Percentiles rank a stretch among this genome's conserved stretches.
phyloP scores from a whole-genome alignment of 345 rosid species.

The Populus nigra region DNA sequence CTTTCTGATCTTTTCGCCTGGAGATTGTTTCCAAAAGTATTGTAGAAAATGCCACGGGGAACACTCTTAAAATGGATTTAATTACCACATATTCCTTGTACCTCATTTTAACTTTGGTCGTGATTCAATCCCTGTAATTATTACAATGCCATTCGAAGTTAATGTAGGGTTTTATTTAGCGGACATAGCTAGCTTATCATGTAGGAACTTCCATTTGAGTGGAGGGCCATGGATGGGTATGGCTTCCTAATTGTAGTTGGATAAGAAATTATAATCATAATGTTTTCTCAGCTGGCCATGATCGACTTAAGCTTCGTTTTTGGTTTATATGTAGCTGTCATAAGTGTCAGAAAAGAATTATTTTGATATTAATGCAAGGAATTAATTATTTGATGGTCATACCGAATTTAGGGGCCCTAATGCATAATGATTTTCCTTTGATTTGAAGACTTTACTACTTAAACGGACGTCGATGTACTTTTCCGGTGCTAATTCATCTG shows the following conservation, averaged over 20 bases:
- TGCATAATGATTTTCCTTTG: slow-evolving; percentile 5
- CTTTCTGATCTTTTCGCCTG: too few relatives aligned
- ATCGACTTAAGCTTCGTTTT: background rate
- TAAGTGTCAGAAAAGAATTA: background rate
- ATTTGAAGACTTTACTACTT: slow-evolving; percentile 2
- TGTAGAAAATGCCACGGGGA: too few relatives aligned
- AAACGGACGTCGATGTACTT: slow-evolving; percentile 7
- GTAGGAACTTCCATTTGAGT: background rate
- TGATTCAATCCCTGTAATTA: too few relatives aligned
- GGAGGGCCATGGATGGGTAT: background rate
- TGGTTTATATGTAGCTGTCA: slow-evolving; percentile 24
- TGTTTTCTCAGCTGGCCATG: too few relatives aligned
- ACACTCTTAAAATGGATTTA: too few relatives aligned
- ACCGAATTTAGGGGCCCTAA: background rate
- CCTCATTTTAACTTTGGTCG: too few relatives aligned
- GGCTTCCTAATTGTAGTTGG: background rate
- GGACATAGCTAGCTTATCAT: background rate
- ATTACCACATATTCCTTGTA: too few relatives aligned
- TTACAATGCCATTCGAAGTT: background rate
- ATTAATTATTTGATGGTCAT: background rate
- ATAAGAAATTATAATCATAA: background rate
- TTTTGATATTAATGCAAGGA: background rate
- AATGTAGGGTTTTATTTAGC: too few relatives aligned
- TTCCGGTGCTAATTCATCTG: slow-evolving; percentile 3
- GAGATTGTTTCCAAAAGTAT: too few relatives aligned